These are phyloP conservation scores for Leccinum uliginosum DNA, from an alignment of 768 basidiomycete species.

Conservation along the genomic window DNA sequence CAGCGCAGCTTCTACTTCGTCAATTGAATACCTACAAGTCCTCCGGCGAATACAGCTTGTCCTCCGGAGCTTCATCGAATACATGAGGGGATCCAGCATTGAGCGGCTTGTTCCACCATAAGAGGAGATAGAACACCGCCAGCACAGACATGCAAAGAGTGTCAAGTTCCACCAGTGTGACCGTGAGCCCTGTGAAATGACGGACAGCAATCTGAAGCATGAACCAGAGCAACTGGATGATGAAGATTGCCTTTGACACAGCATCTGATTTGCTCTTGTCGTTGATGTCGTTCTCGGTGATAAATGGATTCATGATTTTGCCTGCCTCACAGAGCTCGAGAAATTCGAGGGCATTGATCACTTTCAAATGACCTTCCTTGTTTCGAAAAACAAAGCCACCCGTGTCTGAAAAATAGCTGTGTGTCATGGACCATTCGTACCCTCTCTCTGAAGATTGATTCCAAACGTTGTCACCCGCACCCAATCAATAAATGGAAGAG, in stretches of 20 bases:
- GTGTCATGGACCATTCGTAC: neutral
- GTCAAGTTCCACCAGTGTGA: neutral
- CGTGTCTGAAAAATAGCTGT: neutral
- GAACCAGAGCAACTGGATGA: neutral
- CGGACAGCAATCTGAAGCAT: neutral
- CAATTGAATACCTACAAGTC: neutral
- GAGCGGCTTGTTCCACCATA: conserved; percentile 1
- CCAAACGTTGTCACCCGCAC: neutral
- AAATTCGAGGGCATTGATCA: neutral
- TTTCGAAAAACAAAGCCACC: neutral
- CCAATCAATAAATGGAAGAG: neutral
- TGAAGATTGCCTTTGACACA: neutral
- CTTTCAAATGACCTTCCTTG: neutral
- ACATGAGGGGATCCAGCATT: neutral
- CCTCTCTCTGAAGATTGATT: neutral
- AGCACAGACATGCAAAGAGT: neutral
- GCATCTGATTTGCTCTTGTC: conserved; percentile 3
- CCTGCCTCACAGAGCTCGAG: neutral
- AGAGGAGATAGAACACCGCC: neutral
- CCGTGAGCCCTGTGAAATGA: neutral
- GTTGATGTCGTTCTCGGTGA: neutral
- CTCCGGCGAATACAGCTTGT: neutral
- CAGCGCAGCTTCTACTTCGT: neutral
- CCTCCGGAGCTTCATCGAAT: neutral
- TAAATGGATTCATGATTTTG: neutral